Evolutionary conservation across 176 grass and related monocot genomes (phyloP).

Genomic region (Puya raimondii): DNA sequence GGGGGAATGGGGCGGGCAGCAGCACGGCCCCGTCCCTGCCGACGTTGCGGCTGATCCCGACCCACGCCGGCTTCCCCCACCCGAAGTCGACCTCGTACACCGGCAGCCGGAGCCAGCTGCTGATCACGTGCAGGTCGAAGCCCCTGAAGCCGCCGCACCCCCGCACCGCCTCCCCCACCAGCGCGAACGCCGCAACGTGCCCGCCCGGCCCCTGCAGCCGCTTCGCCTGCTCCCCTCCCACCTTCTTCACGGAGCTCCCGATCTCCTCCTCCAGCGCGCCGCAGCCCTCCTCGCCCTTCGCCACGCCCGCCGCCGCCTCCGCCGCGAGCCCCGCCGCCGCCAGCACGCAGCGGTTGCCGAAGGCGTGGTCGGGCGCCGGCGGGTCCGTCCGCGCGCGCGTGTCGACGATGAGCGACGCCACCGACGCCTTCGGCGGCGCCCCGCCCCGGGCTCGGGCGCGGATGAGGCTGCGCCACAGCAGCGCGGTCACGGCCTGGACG

Average conservation of each 20-base stretch:
- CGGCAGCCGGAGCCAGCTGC: not conserved
- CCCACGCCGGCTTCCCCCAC: not conserved
- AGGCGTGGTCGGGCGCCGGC: not conserved
- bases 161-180: not conserved
- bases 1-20: not conserved
- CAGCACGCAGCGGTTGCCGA: not conserved
- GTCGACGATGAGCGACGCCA: not conserved
- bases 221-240: not conserved
- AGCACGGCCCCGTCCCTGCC: not conserved
- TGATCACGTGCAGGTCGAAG: not conserved
- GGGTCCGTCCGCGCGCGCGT: not conserved
- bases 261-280: not conserved
- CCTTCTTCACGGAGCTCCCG: not conserved
- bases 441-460: not conserved
- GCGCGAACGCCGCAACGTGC: not conserved
- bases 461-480: not conserved
- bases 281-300: not conserved
- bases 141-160: not conserved
- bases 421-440: not conserved
- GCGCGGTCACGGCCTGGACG: not conserved
- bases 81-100: not conserved
- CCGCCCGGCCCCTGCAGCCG: not conserved
- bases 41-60: not conserved
- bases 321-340: not conserved
- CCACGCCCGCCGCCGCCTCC: not conserved